A percentile compares a stretch with the other conserved stretches of the same genome.
phyloP scores from a whole-genome alignment of 2,329 filamentous ascomycete species.

The Fusarium penzigii region DNA sequence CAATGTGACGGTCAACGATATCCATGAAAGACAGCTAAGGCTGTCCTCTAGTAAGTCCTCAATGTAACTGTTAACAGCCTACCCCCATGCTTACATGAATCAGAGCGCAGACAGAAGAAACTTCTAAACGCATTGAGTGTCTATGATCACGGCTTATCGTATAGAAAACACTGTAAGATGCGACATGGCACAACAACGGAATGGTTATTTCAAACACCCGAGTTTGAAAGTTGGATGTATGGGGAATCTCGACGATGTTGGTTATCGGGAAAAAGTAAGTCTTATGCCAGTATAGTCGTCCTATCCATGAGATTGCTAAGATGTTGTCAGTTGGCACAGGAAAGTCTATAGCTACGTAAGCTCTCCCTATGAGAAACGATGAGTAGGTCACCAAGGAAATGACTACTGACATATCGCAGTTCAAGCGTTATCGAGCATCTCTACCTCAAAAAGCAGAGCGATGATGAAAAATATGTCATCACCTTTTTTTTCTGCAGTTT shows the following conservation, averaged over 20 bases:
- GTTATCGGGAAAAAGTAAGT: constrained; percentile 35
- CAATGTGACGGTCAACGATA: neutral
- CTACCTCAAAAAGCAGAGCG: neutral
- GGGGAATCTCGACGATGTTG: constrained; percentile 20
- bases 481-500: constrained; percentile 16
- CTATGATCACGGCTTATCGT: constrained; percentile 24
- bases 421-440: constrained; percentile 15
- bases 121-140: constrained; percentile 32
- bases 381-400: neutral
- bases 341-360: constrained; percentile 21
- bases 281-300: neutral
- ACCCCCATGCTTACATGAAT: neutral
- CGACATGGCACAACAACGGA: constrained; percentile 27
- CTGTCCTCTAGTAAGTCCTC: constrained; percentile 1
- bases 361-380: neutral
- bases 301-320: rapidly evolving
- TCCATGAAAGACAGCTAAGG: constrained; percentile 1
- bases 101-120: constrained; percentile 16
- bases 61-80: neutral
- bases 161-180: constrained; percentile 31
- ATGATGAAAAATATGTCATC: neutral
- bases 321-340: constrained; percentile 28
- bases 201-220: constrained; percentile 27
- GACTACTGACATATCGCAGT: neutral
- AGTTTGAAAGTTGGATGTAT: constrained; percentile 29